Conservation (phyloP, 305 asterid genomes). For the Fraxinus velutina region DNA sequence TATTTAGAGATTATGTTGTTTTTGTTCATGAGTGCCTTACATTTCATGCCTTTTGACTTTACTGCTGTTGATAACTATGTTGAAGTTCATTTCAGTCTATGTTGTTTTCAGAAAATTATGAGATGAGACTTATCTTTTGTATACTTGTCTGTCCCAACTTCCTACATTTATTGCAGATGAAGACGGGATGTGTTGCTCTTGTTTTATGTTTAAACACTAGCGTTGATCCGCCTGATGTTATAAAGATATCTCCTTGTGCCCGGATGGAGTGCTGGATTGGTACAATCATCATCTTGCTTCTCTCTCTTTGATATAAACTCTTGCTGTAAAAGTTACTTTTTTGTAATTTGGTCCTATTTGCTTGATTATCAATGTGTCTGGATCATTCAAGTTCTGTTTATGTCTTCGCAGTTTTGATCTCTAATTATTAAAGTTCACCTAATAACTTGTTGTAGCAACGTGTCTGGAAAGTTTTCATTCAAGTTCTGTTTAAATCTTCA, state of each 20-base stretch:
- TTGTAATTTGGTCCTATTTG: not conserved
- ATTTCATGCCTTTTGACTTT: not conserved
- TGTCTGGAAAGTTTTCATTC: not conserved
- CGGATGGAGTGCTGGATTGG: constrained; percentile 99
- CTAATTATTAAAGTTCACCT: not conserved
- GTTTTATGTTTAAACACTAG: constrained; percentile 91
- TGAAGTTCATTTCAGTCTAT: not conserved
- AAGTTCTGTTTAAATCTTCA: not conserved
- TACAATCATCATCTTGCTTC: constrained; percentile 34
- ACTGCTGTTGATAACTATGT: not conserved
- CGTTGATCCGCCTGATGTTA: constrained; percentile 97
- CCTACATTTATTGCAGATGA: constrained; percentile 67
- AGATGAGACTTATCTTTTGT: not conserved
- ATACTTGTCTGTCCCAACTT: constrained; percentile 20
- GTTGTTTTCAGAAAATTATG: not conserved
- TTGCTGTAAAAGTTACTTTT: not conserved
- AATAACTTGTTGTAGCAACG: not conserved
- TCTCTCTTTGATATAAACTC: constrained; percentile 6
- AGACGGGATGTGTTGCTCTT: constrained; percentile 98
- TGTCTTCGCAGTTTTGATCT: not conserved
- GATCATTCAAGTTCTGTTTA: not conserved
- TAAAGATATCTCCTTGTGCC: constrained; percentile 98
- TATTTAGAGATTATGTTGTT: not conserved
- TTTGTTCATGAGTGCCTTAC: not conserved
- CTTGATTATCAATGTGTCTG: not conserved